These are phyloP conservation scores for Eleusine coracana DNA, from an alignment of 176 grass and related monocot genomes.

Conservation along the genomic window DNA sequence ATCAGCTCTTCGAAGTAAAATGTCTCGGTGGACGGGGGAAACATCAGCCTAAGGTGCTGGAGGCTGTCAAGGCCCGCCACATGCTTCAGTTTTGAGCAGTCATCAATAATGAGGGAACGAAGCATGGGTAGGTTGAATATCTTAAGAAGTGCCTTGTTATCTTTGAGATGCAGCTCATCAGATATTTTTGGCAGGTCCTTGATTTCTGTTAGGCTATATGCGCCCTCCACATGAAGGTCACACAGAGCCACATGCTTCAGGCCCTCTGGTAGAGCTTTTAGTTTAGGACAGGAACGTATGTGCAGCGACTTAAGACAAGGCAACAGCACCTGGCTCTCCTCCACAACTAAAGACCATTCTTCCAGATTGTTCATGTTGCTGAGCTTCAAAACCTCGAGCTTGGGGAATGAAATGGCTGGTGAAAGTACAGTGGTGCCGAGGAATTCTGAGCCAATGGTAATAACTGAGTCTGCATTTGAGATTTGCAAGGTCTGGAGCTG, in stretches of 20 bases:
- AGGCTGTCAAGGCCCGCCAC: slow-evolving; percentile 57
- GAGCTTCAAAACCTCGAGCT: slow-evolving; percentile 67
- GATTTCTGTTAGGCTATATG: slow-evolving; percentile 64
- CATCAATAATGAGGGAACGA: slow-evolving; percentile 45
- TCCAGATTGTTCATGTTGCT: slow-evolving; percentile 69
- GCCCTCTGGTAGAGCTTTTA: slow-evolving; percentile 78
- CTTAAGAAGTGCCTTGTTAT: slow-evolving; percentile 59
- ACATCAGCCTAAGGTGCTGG: slow-evolving; percentile 59
- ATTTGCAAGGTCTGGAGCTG: slow-evolving; percentile 72
- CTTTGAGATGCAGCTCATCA: slow-evolving; percentile 59
- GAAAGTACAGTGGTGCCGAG: slow-evolving; percentile 48
- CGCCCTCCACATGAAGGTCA: slow-evolving; percentile 52
- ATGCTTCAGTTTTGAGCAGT: slow-evolving; percentile 74
- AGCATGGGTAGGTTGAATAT: slow-evolving; percentile 59
- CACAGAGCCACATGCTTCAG: slow-evolving; percentile 47
- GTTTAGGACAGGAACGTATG: slow-evolving; percentile 66
- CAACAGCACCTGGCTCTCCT: slow-evolving; percentile 46
- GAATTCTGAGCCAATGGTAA: slow-evolving; percentile 71
- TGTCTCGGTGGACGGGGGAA: slow-evolving; percentile 68
- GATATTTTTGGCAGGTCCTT: slow-evolving; percentile 59
- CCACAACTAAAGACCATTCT: slow-evolving; percentile 68
- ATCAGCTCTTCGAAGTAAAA: slow-evolving; percentile 82
- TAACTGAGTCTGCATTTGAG: slow-evolving; percentile 55
- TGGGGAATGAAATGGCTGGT: slow-evolving; percentile 55
- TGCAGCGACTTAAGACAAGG: slow-evolving; percentile 71